phyloP scores from a whole-genome alignment of 1,284 basidiomycete genomes.

The Volvariella volvacea region DNA sequence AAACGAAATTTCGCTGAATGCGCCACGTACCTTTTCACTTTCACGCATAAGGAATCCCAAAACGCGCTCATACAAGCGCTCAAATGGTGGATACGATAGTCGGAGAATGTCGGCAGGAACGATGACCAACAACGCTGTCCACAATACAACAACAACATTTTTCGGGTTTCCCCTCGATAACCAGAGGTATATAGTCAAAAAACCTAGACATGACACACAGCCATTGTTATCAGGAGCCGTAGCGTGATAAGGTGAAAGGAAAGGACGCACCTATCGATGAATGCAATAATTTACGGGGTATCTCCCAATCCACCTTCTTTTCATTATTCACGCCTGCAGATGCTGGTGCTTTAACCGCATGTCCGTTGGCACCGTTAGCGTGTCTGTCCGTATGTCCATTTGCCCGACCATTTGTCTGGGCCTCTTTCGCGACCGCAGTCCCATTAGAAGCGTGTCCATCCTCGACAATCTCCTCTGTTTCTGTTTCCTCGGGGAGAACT shows the following conservation, averaged over 20 bases:
- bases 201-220: conserved; percentile 52
- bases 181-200: conserved; percentile 80
- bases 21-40: conserved; percentile 65
- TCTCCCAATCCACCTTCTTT: conserved; percentile 61
- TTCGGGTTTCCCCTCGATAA: conserved; percentile 46
- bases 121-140: conserved; percentile 64
- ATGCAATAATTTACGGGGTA: conserved; percentile 88
- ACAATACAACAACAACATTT: conserved; percentile 60
- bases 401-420: conserved; percentile 8
- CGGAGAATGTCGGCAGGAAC: conserved; percentile 76
- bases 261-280: conserved; percentile 75
- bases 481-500: conserved; percentile 11
- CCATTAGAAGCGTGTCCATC: conserved; percentile 6
- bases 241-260: neutral
- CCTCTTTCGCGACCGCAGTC: conserved; percentile 10
- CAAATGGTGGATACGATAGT: conserved; percentile 66
- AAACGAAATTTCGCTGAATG: neutral
- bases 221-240: neutral
- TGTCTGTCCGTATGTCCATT: conserved; percentile 14
- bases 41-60: conserved; percentile 94
- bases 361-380: conserved; percentile 4
- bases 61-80: conserved; percentile 66
- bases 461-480: conserved; percentile 17
- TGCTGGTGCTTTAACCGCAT: conserved; percentile 4
- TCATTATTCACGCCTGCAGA: conserved; percentile 12